Percentiles rank a stretch among this genome's conserved stretches.
These are phyloP conservation scores for Hibiscus trionum DNA, from an alignment of 345 rosid genomes.

Conservation along the genomic window DNA sequence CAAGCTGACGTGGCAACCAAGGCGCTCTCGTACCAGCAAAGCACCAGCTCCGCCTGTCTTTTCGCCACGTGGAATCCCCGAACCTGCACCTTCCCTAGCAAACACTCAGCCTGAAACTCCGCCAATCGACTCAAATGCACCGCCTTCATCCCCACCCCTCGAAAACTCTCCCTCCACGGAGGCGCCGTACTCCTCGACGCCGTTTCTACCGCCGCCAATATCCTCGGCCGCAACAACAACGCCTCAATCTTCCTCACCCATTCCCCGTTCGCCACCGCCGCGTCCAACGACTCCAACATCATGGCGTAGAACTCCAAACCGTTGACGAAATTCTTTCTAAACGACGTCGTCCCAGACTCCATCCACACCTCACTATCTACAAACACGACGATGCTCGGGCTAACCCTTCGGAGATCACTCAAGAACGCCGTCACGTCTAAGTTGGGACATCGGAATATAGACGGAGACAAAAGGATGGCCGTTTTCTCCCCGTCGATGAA, in stretches of 20 bases:
- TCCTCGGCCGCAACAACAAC: conserved; percentile 51
- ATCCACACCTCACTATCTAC: conserved; percentile 68
- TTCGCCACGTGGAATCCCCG: conserved; percentile 88
- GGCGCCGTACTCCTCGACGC: conserved; percentile 39
- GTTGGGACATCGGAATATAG: conserved; percentile 47
- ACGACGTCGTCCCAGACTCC: conserved; percentile 46
- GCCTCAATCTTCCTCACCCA: conserved; percentile 66
- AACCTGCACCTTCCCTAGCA: conserved; percentile 65
- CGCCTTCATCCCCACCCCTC: conserved; percentile 72
- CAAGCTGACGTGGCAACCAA: conserved; percentile 87
- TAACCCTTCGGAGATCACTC: conserved; percentile 41
- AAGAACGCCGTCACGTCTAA: conserved; percentile 35
- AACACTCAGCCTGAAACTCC: conserved; percentile 65
- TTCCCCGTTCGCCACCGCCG: conserved; percentile 43
- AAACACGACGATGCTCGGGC: conserved; percentile 58
- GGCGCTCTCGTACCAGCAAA: conserved; percentile 80
- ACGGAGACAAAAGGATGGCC: conserved; percentile 56
- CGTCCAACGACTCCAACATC: conserved; percentile 82
- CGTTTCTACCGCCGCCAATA: conserved; percentile 47
- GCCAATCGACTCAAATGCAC: conserved; percentile 73
- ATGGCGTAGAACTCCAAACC: conserved; percentile 64
- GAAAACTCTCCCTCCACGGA: conserved; percentile 67
- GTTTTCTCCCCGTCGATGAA: conserved; percentile 63
- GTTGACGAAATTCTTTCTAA: conserved; percentile 60
- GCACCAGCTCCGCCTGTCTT: conserved; percentile 79